These are phyloP conservation scores for Sambucus nigra DNA, from an alignment of 129 eudicot species.

Conservation along the genomic window DNA sequence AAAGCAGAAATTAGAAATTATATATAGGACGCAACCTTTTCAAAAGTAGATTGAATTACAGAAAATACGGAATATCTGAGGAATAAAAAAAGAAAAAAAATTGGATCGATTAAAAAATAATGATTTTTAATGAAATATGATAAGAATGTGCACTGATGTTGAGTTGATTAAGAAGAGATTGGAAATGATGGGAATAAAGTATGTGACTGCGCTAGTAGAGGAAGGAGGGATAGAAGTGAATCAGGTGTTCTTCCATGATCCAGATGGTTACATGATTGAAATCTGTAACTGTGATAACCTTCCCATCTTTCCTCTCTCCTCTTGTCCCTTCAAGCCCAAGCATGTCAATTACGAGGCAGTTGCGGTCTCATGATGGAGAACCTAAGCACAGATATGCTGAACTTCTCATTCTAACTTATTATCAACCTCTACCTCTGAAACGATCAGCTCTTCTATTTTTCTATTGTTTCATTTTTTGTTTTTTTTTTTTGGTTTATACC, in stretches of 20 bases:
- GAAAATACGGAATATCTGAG: no score
- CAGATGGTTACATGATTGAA: constrained; percentile 42
- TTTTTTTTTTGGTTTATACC: no score
- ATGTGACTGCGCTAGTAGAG: constrained; percentile 17
- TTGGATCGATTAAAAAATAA: no score
- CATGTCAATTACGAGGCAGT: not conserved
- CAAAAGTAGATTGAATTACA: no score
- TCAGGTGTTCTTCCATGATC: constrained; percentile 37
- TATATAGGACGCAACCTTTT: no score
- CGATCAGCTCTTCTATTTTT: no score
- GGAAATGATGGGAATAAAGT: constrained; percentile 20
- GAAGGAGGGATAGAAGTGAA: constrained; percentile 28
- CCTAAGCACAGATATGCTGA: constrained; percentile 19
- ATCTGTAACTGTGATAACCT: constrained; percentile 28
- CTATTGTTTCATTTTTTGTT: no score
- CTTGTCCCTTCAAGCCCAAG: constrained; percentile 10
- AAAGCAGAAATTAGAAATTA: no score
- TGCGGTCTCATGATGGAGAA: constrained; percentile 13
- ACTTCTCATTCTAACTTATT: constrained; percentile 12
- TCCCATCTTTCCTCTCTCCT: constrained; percentile 22
- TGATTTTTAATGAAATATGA: no score
- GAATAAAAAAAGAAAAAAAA: no score
- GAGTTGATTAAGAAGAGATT: constrained; percentile 15
- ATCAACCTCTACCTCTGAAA: no score
- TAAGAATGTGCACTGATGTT: constrained; percentile 22